Conservation (phyloP, 1,284 basidiomycete genomes). For the Sphagnurus paluster region DNA sequence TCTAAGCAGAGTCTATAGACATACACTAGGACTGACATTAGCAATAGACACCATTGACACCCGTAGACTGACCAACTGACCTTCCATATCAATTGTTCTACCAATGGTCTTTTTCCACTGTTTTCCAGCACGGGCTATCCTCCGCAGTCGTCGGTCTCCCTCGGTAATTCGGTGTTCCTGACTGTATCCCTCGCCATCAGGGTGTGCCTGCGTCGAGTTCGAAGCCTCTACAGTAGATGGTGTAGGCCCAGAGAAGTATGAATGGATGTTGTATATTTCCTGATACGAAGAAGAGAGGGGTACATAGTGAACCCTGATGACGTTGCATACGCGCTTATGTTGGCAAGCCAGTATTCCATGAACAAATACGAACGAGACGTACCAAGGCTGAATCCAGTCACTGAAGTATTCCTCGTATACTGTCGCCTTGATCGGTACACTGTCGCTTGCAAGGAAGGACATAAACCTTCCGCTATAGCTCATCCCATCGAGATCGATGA, state of each 20-base stretch:
- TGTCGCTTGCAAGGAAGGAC: conserved; percentile 84
- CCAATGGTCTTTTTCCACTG: conserved; percentile 87
- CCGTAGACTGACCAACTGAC: conserved; percentile 41
- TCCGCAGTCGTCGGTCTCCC: conserved; percentile 72
- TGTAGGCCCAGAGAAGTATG: conserved; percentile 56
- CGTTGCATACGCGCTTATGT: too few species aligned
- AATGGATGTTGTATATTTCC: conserved; percentile 90
- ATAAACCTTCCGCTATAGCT: conserved; percentile 92
- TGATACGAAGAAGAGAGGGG: conserved; percentile 83
- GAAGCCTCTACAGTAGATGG: conserved; percentile 55
- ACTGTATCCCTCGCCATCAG: too few species aligned
- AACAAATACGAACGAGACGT: conserved; percentile 26
- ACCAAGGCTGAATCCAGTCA: conserved; percentile 86
- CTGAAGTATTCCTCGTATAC: conserved; percentile 90
- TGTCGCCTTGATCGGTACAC: conserved; percentile 86
- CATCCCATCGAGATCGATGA: conserved; percentile 92
- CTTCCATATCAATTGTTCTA: conserved; percentile 86
- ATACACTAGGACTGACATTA: conserved; percentile 53
- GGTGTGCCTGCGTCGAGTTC: conserved; percentile 43
- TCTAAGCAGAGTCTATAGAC: conserved; percentile 90
- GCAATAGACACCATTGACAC: conserved; percentile 12
- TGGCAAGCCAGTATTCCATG: too few species aligned
- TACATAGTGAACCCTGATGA: conserved; percentile 89
- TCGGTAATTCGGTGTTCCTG: conserved; percentile 45
- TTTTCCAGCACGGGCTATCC: conserved; percentile 86